Evolutionary conservation across 2,329 filamentous ascomycete genomes (phyloP), one percentile per base, ranked within the genome.

Genomic region (Cladosporium sp.): DNA sequence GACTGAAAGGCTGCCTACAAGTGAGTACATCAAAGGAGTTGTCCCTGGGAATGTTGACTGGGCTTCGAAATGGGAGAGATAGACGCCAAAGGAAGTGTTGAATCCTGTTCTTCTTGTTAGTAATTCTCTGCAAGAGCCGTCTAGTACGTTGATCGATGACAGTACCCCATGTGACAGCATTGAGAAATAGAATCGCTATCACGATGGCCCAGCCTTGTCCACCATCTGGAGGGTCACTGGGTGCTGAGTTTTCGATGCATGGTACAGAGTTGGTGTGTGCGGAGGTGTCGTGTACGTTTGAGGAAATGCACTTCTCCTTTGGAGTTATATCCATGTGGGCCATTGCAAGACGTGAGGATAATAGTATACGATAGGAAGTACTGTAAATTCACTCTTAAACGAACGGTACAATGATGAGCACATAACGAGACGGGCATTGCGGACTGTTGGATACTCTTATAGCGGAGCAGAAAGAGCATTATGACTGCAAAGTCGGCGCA

Each of bases 1-100:
- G 50, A 77, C 72, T 42, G 70, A 68, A 28, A 77, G 63, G n/a
- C 74, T 73, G 4, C 75, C 75, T 25, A 77, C 70, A 43, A 76
- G 70, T 4, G 74, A 74, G 62, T 73, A 77, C 58, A 76, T 71
- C 42, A 75, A 65, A 0, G 70, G 54, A 3, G 67, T 69, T 25
- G 75, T 72, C 4, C 67, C 68, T 0, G 68, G 66, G 51, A 75
- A 77, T 3, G 67, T 66, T 8, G 70, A 55, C 38, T 70, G 63
- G 6, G 66, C 59, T 14, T 78, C 67, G 59, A 76, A 80, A 54
- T 77, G 71, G 5, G 73, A 70, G 0, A 79, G 70, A 58, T 76
- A 78, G 11, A 79, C 72, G 19, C 75, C 75, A 58, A 75, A 80
- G 3, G 68, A 70, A 22, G 56, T 40, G 51, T 57, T 54, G 30